Percentiles rank a stretch among this genome's conserved stretches.
Evolutionary conservation across 2,329 filamentous ascomycete species (phyloP).

Genomic region (Scleromitrula shiraiana): DNA sequence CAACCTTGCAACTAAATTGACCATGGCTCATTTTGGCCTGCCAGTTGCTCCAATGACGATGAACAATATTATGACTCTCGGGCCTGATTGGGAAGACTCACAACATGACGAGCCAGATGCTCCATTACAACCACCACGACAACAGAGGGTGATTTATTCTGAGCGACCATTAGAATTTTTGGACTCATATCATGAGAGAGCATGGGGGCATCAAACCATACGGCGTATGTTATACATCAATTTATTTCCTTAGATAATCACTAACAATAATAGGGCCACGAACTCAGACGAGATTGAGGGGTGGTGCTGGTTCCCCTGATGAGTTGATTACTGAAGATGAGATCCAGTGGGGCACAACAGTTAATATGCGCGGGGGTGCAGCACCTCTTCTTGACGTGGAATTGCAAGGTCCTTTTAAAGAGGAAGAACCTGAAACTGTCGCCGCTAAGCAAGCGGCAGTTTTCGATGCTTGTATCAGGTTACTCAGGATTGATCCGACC

Average conservation of each 20-base stretch:
- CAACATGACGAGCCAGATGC: constrained; percentile 15
- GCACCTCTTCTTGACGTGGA: background rate
- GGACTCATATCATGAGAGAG: constrained; percentile 24
- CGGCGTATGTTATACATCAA: constrained; percentile 8
- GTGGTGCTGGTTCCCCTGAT: constrained; percentile 1
- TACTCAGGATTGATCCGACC: no score
- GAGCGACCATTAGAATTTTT: constrained; percentile 27
- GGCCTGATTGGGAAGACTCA: constrained; percentile 7
- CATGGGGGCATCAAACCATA: constrained; percentile 22
- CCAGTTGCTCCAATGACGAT: constrained; percentile 23
- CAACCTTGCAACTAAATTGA: constrained; percentile 26
- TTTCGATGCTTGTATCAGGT: no score
- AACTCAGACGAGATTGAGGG: background rate
- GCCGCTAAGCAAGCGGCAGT: no score
- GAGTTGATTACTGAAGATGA: background rate
- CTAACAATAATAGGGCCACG: constrained; percentile 2
- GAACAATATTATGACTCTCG: constrained; percentile 20
- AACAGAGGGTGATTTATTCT: constrained; percentile 19
- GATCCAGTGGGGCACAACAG: background rate
- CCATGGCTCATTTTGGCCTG: constrained; percentile 28
- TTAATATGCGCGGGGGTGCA: constrained; percentile 1
- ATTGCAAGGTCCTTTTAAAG: no score
- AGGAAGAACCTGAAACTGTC: no score
- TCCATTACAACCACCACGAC: constrained; percentile 6
- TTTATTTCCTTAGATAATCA: no score